Percentiles rank a stretch among this genome's conserved stretches.
phyloP scores from a whole-genome alignment of 305 asterid species.

The Stenogyne calaminthoides region DNA sequence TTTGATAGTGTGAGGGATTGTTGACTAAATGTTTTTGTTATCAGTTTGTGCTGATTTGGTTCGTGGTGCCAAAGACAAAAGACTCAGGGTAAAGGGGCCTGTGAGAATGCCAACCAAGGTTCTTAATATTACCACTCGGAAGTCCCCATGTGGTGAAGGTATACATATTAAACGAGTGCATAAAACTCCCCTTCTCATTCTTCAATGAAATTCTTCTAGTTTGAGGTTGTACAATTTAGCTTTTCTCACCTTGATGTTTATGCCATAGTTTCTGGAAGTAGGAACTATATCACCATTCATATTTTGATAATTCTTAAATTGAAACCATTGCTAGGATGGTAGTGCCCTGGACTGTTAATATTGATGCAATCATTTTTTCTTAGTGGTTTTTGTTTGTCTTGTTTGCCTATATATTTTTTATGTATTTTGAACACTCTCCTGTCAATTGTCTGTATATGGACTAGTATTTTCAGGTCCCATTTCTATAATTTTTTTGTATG shows the following conservation, averaged over 20 bases:
- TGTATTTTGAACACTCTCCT: neutral
- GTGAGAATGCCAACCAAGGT: conserved; percentile 94
- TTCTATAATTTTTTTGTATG: neutral
- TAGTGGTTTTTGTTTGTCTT: neutral
- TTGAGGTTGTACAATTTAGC: neutral
- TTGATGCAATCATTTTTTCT: neutral
- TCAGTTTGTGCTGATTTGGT: conserved; percentile 84
- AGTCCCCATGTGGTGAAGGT: conserved; percentile 98
- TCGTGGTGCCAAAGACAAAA: conserved; percentile 86
- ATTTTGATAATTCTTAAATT: neutral
- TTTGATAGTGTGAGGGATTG: neutral
- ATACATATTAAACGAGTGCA: conserved; percentile 1
- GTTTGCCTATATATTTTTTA: neutral
- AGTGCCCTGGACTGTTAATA: neutral
- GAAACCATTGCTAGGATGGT: neutral
- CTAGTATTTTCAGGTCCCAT: too few species aligned
- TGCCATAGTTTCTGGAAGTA: neutral
- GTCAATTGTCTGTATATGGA: neutral
- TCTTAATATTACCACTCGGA: conserved; percentile 74
- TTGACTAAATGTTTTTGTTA: neutral
- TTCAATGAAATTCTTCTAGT: neutral
- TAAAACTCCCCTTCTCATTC: neutral
- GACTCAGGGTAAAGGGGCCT: conserved; percentile 84
- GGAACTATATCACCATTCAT: neutral
- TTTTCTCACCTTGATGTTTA: neutral